Evolutionary conservation across 2,329 filamentous ascomycete species (phyloP).

Genomic region (Niveomyces coronatus): DNA sequence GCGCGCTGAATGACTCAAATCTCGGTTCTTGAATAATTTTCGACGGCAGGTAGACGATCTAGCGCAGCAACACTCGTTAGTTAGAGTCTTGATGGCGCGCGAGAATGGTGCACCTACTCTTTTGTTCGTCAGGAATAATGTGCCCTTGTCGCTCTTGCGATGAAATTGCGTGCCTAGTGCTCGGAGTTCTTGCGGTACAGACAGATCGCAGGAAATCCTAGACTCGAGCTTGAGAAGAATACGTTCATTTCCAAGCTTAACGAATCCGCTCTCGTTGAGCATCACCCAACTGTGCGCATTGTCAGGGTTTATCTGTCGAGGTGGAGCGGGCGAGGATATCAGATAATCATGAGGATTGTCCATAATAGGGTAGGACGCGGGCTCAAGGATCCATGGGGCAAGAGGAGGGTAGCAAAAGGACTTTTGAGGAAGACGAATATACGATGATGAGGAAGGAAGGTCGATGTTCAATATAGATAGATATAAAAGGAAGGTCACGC

Average conservation of each 20-base stretch:
- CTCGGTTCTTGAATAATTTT: slow-evolving; percentile 47
- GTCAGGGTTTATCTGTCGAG: slow-evolving; percentile 38
- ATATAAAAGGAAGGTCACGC: too few relatives aligned
- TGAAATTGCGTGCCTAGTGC: slow-evolving; percentile 53
- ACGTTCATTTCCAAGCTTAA: slow-evolving; percentile 75
- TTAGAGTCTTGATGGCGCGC: neutral
- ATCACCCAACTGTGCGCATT: slow-evolving; percentile 71
- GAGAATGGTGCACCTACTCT: slow-evolving; percentile 45
- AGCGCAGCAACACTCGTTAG: slow-evolving; percentile 10
- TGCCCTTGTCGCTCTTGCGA: slow-evolving; percentile 63
- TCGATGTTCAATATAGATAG: too few relatives aligned
- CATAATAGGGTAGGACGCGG: slow-evolving; percentile 25
- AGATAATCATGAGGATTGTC: slow-evolving; percentile 32
- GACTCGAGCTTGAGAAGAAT: slow-evolving; percentile 71
- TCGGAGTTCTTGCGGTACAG: slow-evolving; percentile 54
- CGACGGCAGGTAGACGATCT: slow-evolving; percentile 82
- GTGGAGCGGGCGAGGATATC: slow-evolving; percentile 24
- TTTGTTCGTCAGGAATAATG: slow-evolving; percentile 75
- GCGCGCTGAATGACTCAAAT: slow-evolving; percentile 81
- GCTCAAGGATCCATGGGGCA: slow-evolving; percentile 22
- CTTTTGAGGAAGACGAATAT: slow-evolving; percentile 5
- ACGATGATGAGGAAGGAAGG: slow-evolving; percentile 5
- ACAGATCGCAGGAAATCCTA: slow-evolving; percentile 66
- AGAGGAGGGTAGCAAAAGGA: slow-evolving; percentile 11
- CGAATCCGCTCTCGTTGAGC: slow-evolving; percentile 70